These are phyloP conservation scores for Morella rubra DNA, from an alignment of 306 rosid genomes.

Conservation along the genomic window DNA sequence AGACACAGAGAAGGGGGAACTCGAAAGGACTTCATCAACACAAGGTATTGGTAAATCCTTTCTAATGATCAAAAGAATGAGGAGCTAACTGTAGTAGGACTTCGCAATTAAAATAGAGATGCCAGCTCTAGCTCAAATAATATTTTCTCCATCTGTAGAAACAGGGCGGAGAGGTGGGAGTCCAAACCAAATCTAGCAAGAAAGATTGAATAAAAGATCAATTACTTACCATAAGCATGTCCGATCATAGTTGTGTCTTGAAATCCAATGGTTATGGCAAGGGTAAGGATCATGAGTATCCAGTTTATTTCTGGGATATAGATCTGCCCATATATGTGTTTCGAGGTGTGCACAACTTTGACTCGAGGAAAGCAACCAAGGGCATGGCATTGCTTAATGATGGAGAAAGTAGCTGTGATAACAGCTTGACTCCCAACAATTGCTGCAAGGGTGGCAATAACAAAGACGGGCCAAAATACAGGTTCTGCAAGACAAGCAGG, in stretches of 20 bases:
- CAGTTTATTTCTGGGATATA: constrained; percentile 92
- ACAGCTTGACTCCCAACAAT: constrained; percentile 95
- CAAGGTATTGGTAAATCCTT: background rate
- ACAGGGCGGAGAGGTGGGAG: background rate
- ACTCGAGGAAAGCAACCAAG: constrained; percentile 94
- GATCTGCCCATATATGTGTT: constrained; percentile 73
- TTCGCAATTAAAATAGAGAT: background rate
- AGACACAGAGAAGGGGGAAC: background rate
- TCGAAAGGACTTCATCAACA: background rate
- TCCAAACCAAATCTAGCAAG: background rate
- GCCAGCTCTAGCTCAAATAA: background rate
- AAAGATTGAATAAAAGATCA: background rate
- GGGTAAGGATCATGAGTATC: constrained; percentile 87
- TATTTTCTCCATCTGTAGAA: background rate
- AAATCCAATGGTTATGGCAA: constrained; percentile 77
- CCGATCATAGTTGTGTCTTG: constrained; percentile 78
- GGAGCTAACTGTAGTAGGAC: background rate
- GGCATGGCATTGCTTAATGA: constrained; percentile 82
- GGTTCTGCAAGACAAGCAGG: constrained; percentile 46
- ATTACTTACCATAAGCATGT: constrained; percentile 74
- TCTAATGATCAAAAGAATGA: background rate
- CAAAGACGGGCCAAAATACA: constrained; percentile 82
- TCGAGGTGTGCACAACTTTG: constrained; percentile 87
- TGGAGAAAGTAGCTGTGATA: constrained; percentile 85
- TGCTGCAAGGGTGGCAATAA: constrained; percentile 77